Evolutionary conservation across 345 rosid genomes (phyloP).

Genomic region (Bruguiera sexangula): DNA sequence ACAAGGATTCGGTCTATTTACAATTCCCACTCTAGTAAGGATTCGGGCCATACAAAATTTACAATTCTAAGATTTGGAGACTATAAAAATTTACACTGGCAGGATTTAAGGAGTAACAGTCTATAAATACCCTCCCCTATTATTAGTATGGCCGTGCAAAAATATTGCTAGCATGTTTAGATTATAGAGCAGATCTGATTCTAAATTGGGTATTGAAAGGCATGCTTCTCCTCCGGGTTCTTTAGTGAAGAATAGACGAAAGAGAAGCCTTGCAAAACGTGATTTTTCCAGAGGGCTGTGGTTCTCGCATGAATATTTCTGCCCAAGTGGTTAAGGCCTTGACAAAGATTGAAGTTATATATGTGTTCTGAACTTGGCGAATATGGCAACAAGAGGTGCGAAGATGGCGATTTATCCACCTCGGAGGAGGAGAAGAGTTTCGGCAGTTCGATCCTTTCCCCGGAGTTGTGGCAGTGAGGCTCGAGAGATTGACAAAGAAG

Average conservation of each 20-base stretch:
- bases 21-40: too few relatives aligned
- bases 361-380: too few relatives aligned
- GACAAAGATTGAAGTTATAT: not conserved
- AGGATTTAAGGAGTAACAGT: too few relatives aligned
- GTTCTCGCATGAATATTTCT: not conserved
- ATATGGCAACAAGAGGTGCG: not conserved
- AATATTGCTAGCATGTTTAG: not conserved
- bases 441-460: conserved; percentile 19
- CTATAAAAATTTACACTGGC: too few relatives aligned
- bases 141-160: not conserved
- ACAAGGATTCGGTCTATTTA: too few relatives aligned
- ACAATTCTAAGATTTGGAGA: too few relatives aligned
- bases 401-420: not conserved
- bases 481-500: not conserved
- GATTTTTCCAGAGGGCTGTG: conserved; percentile 8
- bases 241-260: not conserved
- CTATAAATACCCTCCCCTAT: too few relatives aligned
- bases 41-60: too few relatives aligned
- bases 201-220: not conserved
- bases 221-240: not conserved
- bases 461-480: conserved; percentile 12
- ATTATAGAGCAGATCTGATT: not conserved
- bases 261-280: not conserved
- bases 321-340: not conserved
- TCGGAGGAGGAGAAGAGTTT: conserved; percentile 3